A percentile compares a stretch with the other conserved stretches of the same genome.
These are phyloP conservation scores for Ampelocalamus luodianensis DNA, from an alignment of 176 grass and related monocot species.

Conservation along the genomic window DNA sequence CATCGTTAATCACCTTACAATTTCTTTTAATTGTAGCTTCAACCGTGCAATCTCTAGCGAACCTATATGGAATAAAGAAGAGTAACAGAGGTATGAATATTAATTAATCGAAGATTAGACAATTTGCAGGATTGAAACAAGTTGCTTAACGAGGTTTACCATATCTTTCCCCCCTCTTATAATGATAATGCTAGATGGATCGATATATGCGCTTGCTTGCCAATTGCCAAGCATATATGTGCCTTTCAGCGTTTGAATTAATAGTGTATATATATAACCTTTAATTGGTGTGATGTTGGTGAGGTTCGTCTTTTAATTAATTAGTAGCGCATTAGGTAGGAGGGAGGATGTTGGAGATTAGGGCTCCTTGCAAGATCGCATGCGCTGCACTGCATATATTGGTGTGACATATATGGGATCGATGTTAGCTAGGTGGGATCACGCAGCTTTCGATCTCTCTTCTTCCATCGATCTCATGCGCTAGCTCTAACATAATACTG, in stretches of 20 bases:
- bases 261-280: neutral
- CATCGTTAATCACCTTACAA: neutral
- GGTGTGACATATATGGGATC: too few species aligned
- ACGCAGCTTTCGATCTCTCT: too few species aligned
- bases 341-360: conserved; percentile 2
- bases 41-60: neutral
- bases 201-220: neutral
- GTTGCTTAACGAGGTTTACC: too few species aligned
- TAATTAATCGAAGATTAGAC: neutral
- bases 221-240: neutral
- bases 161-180: too few species aligned
- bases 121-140: too few species aligned
- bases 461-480: too few species aligned
- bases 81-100: too few species aligned
- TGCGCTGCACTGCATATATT: neutral
- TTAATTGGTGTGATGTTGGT: neutral
- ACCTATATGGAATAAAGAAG: too few species aligned
- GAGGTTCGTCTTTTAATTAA: neutral
- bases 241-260: neutral
- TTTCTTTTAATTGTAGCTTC: neutral
- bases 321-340: neutral
- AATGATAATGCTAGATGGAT: neutral
- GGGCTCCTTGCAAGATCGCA: neutral
- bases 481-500: too few species aligned
- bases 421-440: neutral